Conservation (phyloP, 331 rosid species). For the Ulmus americana region DNA sequence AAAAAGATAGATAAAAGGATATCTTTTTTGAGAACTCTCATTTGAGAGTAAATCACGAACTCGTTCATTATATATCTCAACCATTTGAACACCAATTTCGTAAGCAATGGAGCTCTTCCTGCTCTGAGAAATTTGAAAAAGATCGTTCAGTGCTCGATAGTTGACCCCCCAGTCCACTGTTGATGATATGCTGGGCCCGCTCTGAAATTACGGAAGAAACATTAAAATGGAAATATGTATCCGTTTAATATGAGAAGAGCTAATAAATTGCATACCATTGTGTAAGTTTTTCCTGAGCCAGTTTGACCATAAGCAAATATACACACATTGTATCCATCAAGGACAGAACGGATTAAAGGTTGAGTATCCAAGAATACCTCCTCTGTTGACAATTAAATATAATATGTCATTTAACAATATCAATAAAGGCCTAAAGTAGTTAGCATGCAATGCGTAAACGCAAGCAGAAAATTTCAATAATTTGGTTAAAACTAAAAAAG, state of each 20-base stretch:
- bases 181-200: constrained; percentile 75
- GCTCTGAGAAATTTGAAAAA: constrained; percentile 78
- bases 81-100: constrained; percentile 97
- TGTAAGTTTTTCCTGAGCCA: constrained; percentile 80
- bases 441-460: not conserved
- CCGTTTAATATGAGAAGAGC: constrained; percentile 4
- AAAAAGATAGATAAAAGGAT: constrained; percentile 44
- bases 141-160: constrained; percentile 89
- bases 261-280: constrained; percentile 59
- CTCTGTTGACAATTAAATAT: constrained; percentile 40
- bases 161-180: constrained; percentile 91
- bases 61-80: constrained; percentile 96
- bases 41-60: constrained; percentile 86
- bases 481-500: constrained; percentile 4
- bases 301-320: constrained; percentile 84
- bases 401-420: not conserved
- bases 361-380: constrained; percentile 80
- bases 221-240: constrained; percentile 6
- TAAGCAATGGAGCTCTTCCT: constrained; percentile 68
- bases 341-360: constrained; percentile 86
- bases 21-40: constrained; percentile 81
- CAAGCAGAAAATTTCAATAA: not conserved
- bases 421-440: not conserved
- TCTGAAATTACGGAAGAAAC: constrained; percentile 39
- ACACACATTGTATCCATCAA: constrained; percentile 92